Conservation (phyloP, 2,329 filamentous ascomycete species). For the Diaporthe sp. region DNA sequence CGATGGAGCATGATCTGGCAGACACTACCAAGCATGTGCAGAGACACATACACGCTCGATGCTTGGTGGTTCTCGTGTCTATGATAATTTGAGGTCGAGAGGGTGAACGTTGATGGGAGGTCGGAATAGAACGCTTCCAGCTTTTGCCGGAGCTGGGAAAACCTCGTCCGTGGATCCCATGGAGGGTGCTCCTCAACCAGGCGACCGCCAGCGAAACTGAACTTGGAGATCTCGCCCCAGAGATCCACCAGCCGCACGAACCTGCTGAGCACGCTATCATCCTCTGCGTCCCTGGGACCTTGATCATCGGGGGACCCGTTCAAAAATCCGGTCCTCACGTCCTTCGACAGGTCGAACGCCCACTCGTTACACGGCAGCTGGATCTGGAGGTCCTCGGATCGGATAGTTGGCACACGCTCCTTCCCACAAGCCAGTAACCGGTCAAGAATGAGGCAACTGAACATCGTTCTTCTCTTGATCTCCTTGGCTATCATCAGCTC, state of each 20-base stretch:
- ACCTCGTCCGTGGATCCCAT: constrained; percentile 70
- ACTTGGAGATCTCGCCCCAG: constrained; percentile 71
- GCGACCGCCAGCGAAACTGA: constrained; percentile 67
- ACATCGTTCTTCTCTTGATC: constrained; percentile 78
- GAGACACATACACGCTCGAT: constrained; percentile 74
- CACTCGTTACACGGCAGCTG: constrained; percentile 78
- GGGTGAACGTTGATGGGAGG: constrained; percentile 69
- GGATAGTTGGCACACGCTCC: constrained; percentile 71
- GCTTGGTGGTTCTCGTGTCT: constrained; percentile 75
- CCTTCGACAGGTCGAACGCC: constrained; percentile 73
- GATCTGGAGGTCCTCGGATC: constrained; percentile 71
- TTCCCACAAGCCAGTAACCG: constrained; percentile 77
- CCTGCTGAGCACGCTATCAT: constrained; percentile 65
- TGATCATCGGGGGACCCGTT: constrained; percentile 43
- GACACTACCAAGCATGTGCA: constrained; percentile 76
- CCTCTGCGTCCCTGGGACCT: constrained; percentile 48
- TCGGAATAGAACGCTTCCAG: constrained; percentile 66
- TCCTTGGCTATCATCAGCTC: constrained; percentile 71
- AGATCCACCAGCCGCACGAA: constrained; percentile 72
- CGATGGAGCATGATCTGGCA: constrained; percentile 78
- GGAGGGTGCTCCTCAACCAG: constrained; percentile 67
- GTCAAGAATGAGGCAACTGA: constrained; percentile 81
- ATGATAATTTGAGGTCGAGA: constrained; percentile 73
- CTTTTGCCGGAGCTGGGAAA: constrained; percentile 65
- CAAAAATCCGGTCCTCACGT: constrained; percentile 68